A percentile compares a stretch with the other conserved stretches of the same genome.
phyloP scores from a whole-genome alignment of 1,284 basidiomycete genomes.

The Fomitiporia mediterranea region DNA sequence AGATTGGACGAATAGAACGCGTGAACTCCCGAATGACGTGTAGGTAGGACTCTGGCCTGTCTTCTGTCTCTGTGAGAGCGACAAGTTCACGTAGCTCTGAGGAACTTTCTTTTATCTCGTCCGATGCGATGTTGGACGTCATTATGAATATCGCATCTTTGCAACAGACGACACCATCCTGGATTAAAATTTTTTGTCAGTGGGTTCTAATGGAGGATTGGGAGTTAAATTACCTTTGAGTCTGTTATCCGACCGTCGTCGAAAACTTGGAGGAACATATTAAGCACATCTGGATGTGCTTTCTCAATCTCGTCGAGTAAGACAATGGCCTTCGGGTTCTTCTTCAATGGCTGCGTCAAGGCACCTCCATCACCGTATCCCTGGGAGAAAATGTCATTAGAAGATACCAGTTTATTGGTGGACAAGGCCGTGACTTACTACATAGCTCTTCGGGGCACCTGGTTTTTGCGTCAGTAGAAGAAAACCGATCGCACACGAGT shows the following conservation, averaged over 20 bases:
- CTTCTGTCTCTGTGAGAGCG: slow-evolving; percentile 6
- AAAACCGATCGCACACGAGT: too few species aligned
- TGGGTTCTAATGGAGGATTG: too few species aligned
- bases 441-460: slow-evolving; percentile 17
- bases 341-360: slow-evolving; percentile 5
- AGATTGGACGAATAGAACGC: slow-evolving; percentile 8
- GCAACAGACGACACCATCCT: slow-evolving; percentile 15
- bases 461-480: too few species aligned
- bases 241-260: slow-evolving; percentile 16
- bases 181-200: too few species aligned
- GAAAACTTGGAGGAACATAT: slow-evolving; percentile 18
- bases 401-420: neutral
- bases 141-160: slow-evolving; percentile 18
- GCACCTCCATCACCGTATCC: slow-evolving; percentile 16
- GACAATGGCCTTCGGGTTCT: slow-evolving; percentile 15
- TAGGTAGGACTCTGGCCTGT: slow-evolving; percentile 11
- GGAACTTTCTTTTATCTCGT: slow-evolving; percentile 8
- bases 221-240: slow-evolving; percentile 1
- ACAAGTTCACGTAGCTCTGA: slow-evolving; percentile 9
- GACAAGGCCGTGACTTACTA: slow-evolving; percentile 3
- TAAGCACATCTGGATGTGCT: slow-evolving; percentile 18
- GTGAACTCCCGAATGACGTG: slow-evolving; percentile 7
- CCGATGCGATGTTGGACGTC: slow-evolving; percentile 17
- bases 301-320: slow-evolving; percentile 18
- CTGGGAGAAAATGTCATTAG: neutral